These are phyloP conservation scores for Calonectria hawksworthii DNA, from an alignment of 2,329 filamentous ascomycete species.

Conservation along the genomic window DNA sequence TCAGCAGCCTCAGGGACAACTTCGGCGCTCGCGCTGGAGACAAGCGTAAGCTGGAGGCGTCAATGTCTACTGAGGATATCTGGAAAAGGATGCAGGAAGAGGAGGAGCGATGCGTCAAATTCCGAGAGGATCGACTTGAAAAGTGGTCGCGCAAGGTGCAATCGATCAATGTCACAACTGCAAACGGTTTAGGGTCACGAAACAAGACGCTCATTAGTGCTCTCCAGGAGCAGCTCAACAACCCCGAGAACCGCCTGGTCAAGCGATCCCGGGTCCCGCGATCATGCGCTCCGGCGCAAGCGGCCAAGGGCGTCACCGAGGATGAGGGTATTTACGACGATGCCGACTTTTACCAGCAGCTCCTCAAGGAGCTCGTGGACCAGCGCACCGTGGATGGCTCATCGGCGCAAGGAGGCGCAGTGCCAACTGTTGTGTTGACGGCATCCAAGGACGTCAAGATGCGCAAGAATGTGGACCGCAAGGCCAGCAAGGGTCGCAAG, in stretches of 20 bases:
- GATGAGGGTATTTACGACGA: conserved; percentile 86
- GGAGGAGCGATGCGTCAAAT: conserved; percentile 71
- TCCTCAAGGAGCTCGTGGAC: conserved; percentile 94
- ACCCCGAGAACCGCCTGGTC: conserved; percentile 73
- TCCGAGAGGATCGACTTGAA: conserved; percentile 81
- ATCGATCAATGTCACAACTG: conserved; percentile 59
- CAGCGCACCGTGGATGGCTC: conserved; percentile 82
- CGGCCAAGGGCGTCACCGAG: conserved; percentile 68
- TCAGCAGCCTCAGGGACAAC: conserved; percentile 77
- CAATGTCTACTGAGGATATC: conserved; percentile 74
- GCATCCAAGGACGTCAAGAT: conserved; percentile 83
- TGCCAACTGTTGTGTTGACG: conserved; percentile 73
- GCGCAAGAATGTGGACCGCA: conserved; percentile 89
- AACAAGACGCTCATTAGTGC: conserved; percentile 70
- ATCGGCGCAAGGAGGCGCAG: conserved; percentile 58
- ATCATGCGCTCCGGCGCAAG: conserved; percentile 82
- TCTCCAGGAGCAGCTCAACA: conserved; percentile 77
- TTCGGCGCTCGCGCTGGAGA: conserved; percentile 67
- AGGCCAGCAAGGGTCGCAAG: conserved; percentile 95
- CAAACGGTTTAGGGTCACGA: conserved; percentile 44
- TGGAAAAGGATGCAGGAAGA: conserved; percentile 79
- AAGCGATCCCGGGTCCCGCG: conserved; percentile 79
- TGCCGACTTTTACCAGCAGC: conserved; percentile 91
- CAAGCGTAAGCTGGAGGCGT: conserved; percentile 68
- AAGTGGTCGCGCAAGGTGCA: conserved; percentile 87